Evolutionary conservation across 352 stramenopile species (phyloP).

Genomic region (Globisporangium mamillatum): DNA sequence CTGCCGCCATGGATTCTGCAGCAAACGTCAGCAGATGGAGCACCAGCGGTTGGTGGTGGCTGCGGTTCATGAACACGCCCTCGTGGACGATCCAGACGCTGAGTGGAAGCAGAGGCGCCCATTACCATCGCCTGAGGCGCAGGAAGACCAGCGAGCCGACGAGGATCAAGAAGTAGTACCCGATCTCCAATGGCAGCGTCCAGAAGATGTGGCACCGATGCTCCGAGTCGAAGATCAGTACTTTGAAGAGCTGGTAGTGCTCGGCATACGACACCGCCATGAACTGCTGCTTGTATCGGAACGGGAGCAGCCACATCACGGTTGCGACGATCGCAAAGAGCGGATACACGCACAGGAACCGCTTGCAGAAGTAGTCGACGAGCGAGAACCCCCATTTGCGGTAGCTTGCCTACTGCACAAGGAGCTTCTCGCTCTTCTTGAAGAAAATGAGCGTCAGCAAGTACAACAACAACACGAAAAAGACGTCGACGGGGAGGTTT

Average conservation of each 20-base stretch:
- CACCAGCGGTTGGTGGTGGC: conserved; percentile 24
- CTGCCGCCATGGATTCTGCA: conserved; percentile 30
- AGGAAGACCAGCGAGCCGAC: conserved; percentile 20
- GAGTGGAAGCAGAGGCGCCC: conserved; percentile 17
- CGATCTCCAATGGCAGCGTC: conserved; percentile 49
- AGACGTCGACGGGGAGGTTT: conserved; percentile 14
- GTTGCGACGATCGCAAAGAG: conserved; percentile 35
- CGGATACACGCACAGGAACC: conserved; percentile 52
- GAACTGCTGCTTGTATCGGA: conserved; percentile 25
- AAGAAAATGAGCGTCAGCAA: conserved; percentile 24
- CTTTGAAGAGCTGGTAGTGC: conserved; percentile 30
- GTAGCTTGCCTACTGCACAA: conserved; percentile 11
- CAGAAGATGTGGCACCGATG: conserved; percentile 42
- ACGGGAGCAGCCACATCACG: conserved; percentile 28
- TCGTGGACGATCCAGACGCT: background rate
- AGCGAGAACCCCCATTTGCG: conserved; percentile 18
- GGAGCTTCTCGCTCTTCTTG: conserved; percentile 19
- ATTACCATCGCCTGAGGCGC: conserved; percentile 15
- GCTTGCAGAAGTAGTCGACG: conserved; percentile 44
- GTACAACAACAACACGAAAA: conserved; percentile 26
- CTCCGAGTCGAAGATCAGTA: conserved; percentile 22
- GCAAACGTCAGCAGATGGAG: conserved; percentile 39
- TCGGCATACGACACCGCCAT: conserved; percentile 20
- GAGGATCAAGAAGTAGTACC: conserved; percentile 37
- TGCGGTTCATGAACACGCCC: conserved; percentile 1